Evolutionary conservation across 1,139 yeast species (phyloP).

Genomic region (Yamadazyma pseudoaaseri): DNA sequence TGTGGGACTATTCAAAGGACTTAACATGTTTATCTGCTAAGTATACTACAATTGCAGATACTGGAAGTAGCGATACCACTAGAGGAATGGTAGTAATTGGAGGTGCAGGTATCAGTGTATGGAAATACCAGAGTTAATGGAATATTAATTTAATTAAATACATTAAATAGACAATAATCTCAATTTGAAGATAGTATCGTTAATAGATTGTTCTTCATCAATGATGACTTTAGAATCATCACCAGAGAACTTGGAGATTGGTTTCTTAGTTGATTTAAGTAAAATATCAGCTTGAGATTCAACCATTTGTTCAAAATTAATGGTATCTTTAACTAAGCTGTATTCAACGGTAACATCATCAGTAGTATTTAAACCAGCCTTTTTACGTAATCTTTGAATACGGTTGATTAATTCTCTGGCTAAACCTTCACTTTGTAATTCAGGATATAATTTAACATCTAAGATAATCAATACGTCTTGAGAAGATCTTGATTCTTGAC

Average conservation of each 20-base stretch:
- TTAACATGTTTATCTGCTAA: slow-evolving; percentile 40
- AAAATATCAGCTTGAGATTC: slow-evolving; percentile 65
- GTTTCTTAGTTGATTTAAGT: slow-evolving; percentile 73
- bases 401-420: slow-evolving; percentile 97
- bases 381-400: slow-evolving; percentile 96
- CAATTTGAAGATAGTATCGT: slow-evolving; percentile 78
- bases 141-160: not conserved
- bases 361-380: slow-evolving; percentile 90
- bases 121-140: slow-evolving; percentile 34
- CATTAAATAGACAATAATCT: slow-evolving; percentile 65
- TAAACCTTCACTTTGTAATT: slow-evolving; percentile 87
- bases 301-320: slow-evolving; percentile 65
- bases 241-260: slow-evolving; percentile 42
- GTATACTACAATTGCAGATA: slow-evolving; percentile 87
- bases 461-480: slow-evolving; percentile 86
- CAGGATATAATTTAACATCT: slow-evolving; percentile 86
- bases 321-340: slow-evolving; percentile 65
- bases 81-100: slow-evolving; percentile 48
- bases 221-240: slow-evolving; percentile 55
- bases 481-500: slow-evolving; percentile 84
- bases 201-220: slow-evolving; percentile 88
- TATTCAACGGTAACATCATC: slow-evolving; percentile 93
- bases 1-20: slow-evolving; percentile 50
- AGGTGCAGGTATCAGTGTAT: slow-evolving; percentile 69
- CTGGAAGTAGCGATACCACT: slow-evolving; percentile 64